A percentile compares a stretch with the other conserved stretches of the same genome.
phyloP scores from a whole-genome alignment of 768 basidiomycete genomes.

The Calvatia gigantea region DNA sequence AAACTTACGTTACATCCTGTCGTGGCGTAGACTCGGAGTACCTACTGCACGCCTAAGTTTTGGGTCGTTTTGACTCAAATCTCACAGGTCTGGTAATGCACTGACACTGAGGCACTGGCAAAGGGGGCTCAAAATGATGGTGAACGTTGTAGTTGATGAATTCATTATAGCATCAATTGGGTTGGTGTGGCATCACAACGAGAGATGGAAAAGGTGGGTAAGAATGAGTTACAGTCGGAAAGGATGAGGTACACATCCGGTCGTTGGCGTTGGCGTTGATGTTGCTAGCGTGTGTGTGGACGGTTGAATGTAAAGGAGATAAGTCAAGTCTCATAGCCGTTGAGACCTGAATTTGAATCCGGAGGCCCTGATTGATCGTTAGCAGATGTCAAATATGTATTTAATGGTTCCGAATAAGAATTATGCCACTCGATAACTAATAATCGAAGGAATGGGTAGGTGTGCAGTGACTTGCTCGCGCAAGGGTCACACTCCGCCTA shows the following conservation, averaged over 20 bases:
- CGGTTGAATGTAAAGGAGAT: constrained; percentile 6
- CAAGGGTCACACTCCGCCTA: neutral
- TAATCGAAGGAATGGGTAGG: too few relatives aligned
- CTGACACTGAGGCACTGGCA: too few relatives aligned
- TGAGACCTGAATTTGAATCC: neutral
- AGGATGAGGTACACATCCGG: neutral
- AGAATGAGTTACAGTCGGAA: neutral
- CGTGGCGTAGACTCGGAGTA: neutral
- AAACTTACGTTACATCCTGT: constrained; percentile 7
- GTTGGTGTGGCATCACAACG: neutral
- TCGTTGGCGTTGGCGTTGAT: too few relatives aligned
- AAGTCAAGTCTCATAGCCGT: neutral
- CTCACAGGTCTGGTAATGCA: neutral
- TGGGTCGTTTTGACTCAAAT: neutral
- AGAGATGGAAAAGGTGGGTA: neutral
- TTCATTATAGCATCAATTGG: neutral
- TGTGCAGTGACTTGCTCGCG: neutral
- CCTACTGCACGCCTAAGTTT: neutral
- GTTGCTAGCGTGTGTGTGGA: too few relatives aligned
- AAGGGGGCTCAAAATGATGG: neutral
- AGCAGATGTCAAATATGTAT: neutral
- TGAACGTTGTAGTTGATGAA: neutral
- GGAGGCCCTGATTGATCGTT: neutral
- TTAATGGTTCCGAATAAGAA: neutral
- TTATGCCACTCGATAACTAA: too few relatives aligned